Evolutionary conservation across 106 monocot genomes (phyloP).

Genomic region (Iris macrosiphon): DNA sequence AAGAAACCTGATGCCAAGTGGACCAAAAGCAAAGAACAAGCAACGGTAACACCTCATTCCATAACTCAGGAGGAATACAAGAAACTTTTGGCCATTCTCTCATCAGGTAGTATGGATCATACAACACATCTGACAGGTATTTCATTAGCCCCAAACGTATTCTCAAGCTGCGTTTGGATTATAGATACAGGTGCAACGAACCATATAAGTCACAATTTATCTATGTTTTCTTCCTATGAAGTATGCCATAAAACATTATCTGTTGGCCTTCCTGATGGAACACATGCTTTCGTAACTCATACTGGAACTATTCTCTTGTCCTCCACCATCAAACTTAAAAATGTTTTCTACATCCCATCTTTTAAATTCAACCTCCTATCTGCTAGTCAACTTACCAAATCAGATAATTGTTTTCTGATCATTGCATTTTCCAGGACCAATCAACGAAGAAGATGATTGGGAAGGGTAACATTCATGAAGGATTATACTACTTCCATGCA

Average conservation of each 20-base stretch:
- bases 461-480: background rate
- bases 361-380: background rate
- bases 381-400: background rate
- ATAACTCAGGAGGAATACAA: no score
- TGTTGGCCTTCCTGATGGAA: background rate
- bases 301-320: background rate
- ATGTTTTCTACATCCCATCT: constrained; percentile 6
- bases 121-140: no score
- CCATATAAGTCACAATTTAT: background rate
- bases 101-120: no score
- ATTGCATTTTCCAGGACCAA: background rate
- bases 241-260: background rate
- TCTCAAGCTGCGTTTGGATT: no score
- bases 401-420: background rate
- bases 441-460: background rate
- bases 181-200: background rate
- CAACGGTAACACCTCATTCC: no score
- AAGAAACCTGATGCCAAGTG: no score
- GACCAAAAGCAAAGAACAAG: no score
- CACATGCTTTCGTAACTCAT: background rate
- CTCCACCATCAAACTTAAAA: background rate
- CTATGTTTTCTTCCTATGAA: background rate
- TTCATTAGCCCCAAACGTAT: no score
- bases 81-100: no score
- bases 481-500: no score